Evolutionary conservation across 495 filamentous ascomycete genomes (phyloP).

Genomic region (Tetracladium setigerum): DNA sequence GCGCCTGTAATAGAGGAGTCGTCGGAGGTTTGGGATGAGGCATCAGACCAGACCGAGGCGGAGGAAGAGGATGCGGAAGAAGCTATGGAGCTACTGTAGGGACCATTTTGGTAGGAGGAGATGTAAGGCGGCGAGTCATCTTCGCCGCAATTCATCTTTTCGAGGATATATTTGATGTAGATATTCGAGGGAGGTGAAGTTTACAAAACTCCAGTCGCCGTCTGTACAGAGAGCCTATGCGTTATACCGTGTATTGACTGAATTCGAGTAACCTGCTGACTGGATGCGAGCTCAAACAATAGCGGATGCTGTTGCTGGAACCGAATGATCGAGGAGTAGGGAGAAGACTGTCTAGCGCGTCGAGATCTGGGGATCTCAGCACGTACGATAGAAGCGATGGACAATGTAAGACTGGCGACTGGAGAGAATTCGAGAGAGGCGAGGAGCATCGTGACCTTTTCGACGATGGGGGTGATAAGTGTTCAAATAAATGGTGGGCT

Average conservation of each 20-base stretch:
- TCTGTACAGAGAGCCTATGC: slow-evolving; percentile 40
- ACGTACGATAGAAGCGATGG: slow-evolving; percentile 47
- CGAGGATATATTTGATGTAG: slow-evolving; percentile 3
- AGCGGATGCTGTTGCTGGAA: slow-evolving; percentile 14
- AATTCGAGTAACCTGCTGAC: slow-evolving; percentile 22
- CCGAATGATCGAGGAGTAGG: slow-evolving; percentile 33
- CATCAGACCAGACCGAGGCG: slow-evolving; percentile 73
- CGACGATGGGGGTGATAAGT: slow-evolving; percentile 18
- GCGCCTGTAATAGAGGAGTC: slow-evolving; percentile 43
- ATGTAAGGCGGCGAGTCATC: slow-evolving; percentile 36
- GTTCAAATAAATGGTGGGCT: slow-evolving; percentile 17
- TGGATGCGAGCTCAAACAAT: slow-evolving; percentile 21
- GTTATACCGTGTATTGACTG: slow-evolving; percentile 32
- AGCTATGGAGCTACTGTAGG: slow-evolving; percentile 61
- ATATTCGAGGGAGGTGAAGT: slow-evolving; percentile 17
- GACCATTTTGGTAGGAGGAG: slow-evolving; percentile 37
- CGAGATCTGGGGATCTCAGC: slow-evolving; percentile 34
- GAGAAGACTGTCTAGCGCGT: slow-evolving; percentile 35
- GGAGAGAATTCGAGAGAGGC: slow-evolving; percentile 35
- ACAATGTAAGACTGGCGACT: slow-evolving; percentile 51
- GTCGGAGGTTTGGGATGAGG: slow-evolving; percentile 51
- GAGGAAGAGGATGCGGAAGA: slow-evolving; percentile 67
- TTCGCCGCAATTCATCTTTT: slow-evolving; percentile 45
- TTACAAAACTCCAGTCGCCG: slow-evolving; percentile 44
- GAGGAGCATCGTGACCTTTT: slow-evolving; percentile 44